Evolutionary conservation across 2,329 filamentous ascomycete genomes (phyloP).

Genomic region (Lecanosticta acicola): DNA sequence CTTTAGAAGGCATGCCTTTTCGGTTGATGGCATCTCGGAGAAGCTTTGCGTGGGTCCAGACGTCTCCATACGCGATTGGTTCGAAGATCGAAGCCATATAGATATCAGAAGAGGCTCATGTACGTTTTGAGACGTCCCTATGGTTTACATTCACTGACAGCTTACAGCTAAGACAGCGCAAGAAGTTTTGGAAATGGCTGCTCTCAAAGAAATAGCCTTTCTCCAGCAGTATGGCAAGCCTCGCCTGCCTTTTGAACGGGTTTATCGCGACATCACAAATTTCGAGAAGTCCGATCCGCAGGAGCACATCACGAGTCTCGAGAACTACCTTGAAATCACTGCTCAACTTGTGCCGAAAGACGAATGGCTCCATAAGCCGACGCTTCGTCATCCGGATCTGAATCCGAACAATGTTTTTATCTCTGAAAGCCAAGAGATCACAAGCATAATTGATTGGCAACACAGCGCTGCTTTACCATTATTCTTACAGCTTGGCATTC

Average conservation of each 20-base stretch:
- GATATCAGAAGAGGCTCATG: slow-evolving; percentile 28
- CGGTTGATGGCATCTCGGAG: neutral
- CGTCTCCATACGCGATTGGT: slow-evolving; percentile 28
- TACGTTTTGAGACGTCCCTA: slow-evolving; percentile 22
- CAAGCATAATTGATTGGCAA: slow-evolving; percentile 20
- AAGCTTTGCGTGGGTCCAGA: slow-evolving; percentile 31
- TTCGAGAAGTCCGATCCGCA: slow-evolving; percentile 13
- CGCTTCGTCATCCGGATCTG: slow-evolving; percentile 34
- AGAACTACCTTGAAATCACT: slow-evolving; percentile 28
- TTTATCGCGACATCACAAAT: slow-evolving; percentile 28
- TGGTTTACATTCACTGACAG: too few species aligned
- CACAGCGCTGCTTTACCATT: slow-evolving; percentile 11
- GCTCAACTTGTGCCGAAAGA: slow-evolving; percentile 15
- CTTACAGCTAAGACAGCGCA: slow-evolving; percentile 12
- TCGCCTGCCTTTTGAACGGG: slow-evolving; percentile 30
- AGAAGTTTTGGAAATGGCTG: slow-evolving; percentile 24
- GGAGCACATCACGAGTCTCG: slow-evolving; percentile 26
- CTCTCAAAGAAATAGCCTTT: slow-evolving; percentile 30
- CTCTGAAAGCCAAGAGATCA: slow-evolving; percentile 31
- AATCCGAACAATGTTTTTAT: slow-evolving; percentile 34
- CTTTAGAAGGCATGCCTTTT: slow-evolving; percentile 7
- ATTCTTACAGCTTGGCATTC: slow-evolving; percentile 20
- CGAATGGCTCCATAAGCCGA: slow-evolving; percentile 16
- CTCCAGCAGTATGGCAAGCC: slow-evolving; percentile 26
- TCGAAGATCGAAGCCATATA: slow-evolving; percentile 26